Conservation (phyloP, 345 rosid species). For the Gossypium anomalum region DNA sequence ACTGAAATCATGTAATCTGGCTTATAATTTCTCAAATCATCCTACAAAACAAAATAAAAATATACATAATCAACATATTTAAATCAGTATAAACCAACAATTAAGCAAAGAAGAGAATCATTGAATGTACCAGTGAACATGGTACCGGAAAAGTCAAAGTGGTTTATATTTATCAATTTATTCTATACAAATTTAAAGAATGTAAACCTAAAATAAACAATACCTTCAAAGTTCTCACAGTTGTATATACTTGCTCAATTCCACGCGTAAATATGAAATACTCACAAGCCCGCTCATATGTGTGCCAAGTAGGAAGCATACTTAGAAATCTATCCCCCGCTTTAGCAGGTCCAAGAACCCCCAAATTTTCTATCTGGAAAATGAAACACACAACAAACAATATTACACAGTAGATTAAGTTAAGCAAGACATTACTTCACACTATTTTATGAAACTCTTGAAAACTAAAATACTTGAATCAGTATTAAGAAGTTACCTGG, state of each 20-base stretch:
- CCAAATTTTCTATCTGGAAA: slow-evolving; percentile 62
- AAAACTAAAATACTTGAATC: slow-evolving; percentile 6
- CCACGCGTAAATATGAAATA: slow-evolving; percentile 77
- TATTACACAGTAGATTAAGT: neutral
- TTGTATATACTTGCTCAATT: slow-evolving; percentile 81
- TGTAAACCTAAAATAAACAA: neutral
- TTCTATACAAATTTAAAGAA: neutral
- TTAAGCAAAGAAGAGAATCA: neutral
- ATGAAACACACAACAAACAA: neutral
- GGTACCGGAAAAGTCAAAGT: neutral
- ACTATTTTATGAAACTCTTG: neutral
- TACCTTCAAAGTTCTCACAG: slow-evolving; percentile 74
- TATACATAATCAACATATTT: neutral
- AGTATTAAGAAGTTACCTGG: slow-evolving; percentile 55
- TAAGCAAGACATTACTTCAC: neutral
- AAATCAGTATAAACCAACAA: neutral
- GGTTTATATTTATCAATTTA: neutral
- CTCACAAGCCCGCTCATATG: slow-evolving; percentile 87
- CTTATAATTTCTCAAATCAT: slow-evolving; percentile 71
- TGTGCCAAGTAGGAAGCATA: slow-evolving; percentile 96
- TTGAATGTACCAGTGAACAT: neutral
- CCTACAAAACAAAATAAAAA: slow-evolving; percentile 35
- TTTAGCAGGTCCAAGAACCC: slow-evolving; percentile 65
- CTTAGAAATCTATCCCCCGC: slow-evolving; percentile 85
- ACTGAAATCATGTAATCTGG: slow-evolving; percentile 85